Evolutionary conservation across 1,139 yeast genomes (phyloP), one percentile per base, ranked within the genome.

Genomic region (Hansenula lynferdii): DNA sequence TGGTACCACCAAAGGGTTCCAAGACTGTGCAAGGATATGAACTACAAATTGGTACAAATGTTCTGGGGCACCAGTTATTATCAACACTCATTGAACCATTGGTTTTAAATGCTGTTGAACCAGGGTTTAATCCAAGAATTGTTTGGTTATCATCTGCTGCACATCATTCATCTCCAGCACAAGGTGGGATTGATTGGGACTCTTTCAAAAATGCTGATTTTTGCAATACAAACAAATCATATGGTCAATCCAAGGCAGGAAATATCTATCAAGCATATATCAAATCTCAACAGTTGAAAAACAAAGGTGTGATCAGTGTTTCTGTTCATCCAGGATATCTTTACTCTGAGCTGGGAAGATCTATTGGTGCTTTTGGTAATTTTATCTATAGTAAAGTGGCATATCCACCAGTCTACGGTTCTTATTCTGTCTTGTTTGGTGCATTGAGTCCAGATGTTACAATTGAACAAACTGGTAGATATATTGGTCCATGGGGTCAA

Each of bases 161-260:
- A 16, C 75, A 69, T 40, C 38, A 54, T 16, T 26, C 43, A 4
- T 58, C 72, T 3, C 71, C 71, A 18, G 29, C 43, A 17, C 50
- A 58, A 40, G 63, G 64, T 31, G 75, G 77, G 15, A 50, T 72
- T 32, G 49, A 64, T 40, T 70, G 67, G 64, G 67, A 65, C 40
- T 7, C 12, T 7, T 49, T 45, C 45, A 42, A 31, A 24, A 44
- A 48, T 33, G 47, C 50, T 11, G 36, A 40, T 3, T 18, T 15
- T 3, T 24, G 45, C 12, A 18, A 23, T 1, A 37, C 44, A 5
- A 19, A 29, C 32, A 31, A 23, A 22, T 24, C 42, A 2, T 71
- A 70, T 46, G 77, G 72, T 1, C 77, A 72, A 49, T 64, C 75
- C 31, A 76, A 76, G 54, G 74, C 76, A 2, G 61, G 66, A 28